Conservation (phyloP, 2,329 filamentous ascomycete genomes). For the Stromatinia cepivora region DNA sequence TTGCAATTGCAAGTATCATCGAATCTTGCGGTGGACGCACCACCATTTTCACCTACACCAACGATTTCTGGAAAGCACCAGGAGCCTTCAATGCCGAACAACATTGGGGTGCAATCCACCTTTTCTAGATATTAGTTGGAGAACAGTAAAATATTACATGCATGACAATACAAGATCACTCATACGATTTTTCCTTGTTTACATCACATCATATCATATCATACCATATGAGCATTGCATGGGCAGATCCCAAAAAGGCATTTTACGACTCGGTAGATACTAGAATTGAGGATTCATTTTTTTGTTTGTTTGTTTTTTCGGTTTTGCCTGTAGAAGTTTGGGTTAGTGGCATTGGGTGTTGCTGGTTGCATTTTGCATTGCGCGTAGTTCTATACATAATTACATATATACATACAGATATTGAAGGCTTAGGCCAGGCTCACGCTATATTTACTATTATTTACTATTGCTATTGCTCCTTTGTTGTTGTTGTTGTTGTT, state of each 20-base stretch:
- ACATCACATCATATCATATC: not conserved
- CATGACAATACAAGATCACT: conserved; percentile 1
- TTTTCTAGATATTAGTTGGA: conserved; percentile 14
- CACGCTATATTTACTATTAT: not conserved
- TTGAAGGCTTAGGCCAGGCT: not conserved
- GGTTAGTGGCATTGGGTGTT: not conserved
- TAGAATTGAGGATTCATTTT: not conserved
- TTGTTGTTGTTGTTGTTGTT: not conserved
- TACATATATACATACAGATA: not conserved
- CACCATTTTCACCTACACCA: conserved; percentile 77
- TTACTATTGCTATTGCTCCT: not conserved
- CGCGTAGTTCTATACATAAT: not conserved
- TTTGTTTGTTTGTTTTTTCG: not conserved
- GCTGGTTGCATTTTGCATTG: not conserved
- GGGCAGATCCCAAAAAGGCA: not conserved
- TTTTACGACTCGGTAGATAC: not conserved
- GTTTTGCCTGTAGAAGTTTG: not conserved
- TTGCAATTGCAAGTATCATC: conserved; percentile 72
- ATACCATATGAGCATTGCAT: not conserved
- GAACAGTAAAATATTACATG: not conserved
- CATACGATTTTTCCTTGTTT: conserved; percentile 7
- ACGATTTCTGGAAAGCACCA: conserved; percentile 80
- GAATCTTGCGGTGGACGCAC: conserved; percentile 63
- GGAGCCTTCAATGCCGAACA: conserved; percentile 74
- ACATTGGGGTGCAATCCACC: conserved; percentile 62